A percentile compares a stretch with the other conserved stretches of the same genome.
phyloP scores from a whole-genome alignment of 768 basidiomycete species.

The Mycena chlorophos region DNA sequence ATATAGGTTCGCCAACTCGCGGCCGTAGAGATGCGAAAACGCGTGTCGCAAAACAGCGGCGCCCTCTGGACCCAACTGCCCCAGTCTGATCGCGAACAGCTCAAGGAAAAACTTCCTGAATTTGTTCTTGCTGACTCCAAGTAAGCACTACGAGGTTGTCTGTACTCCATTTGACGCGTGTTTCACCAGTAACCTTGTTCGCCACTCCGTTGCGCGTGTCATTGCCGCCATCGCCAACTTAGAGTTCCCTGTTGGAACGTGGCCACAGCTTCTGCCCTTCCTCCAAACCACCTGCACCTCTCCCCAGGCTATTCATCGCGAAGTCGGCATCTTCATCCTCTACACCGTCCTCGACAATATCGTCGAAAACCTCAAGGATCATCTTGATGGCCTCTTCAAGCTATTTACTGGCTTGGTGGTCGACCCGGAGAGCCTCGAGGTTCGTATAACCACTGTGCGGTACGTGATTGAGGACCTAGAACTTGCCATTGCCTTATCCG shows the following conservation, averaged over 20 bases:
- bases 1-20: slow-evolving; percentile 91
- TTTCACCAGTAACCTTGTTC: slow-evolving; percentile 73
- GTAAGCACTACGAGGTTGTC: slow-evolving; percentile 44
- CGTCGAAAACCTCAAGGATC: slow-evolving; percentile 83
- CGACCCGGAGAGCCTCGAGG: slow-evolving; percentile 87
- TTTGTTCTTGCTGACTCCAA: slow-evolving; percentile 74
- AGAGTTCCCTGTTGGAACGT: slow-evolving; percentile 76
- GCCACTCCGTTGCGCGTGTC: slow-evolving; percentile 89
- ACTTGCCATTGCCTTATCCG: slow-evolving; percentile 7
- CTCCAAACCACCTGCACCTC: slow-evolving; percentile 78
- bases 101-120: slow-evolving; percentile 82
- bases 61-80: slow-evolving; percentile 78
- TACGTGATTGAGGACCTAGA: slow-evolving; percentile 35
- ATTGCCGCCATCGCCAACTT: slow-evolving; percentile 89
- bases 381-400: slow-evolving; percentile 72
- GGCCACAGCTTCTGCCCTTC: slow-evolving; percentile 88
- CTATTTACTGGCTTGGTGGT: slow-evolving; percentile 70
- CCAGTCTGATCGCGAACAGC: slow-evolving; percentile 68
- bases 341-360: slow-evolving; percentile 91
- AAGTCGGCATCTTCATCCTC: slow-evolving; percentile 88
- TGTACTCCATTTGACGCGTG: slow-evolving; percentile 17
- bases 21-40: slow-evolving; percentile 95
- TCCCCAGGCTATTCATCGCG: slow-evolving; percentile 70
- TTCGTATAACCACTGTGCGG: slow-evolving; percentile 88
- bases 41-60: slow-evolving; percentile 76